Base-by-base conservation (phyloP, 768 basidiomycete species). In the Grammothele lineata region DNA sequence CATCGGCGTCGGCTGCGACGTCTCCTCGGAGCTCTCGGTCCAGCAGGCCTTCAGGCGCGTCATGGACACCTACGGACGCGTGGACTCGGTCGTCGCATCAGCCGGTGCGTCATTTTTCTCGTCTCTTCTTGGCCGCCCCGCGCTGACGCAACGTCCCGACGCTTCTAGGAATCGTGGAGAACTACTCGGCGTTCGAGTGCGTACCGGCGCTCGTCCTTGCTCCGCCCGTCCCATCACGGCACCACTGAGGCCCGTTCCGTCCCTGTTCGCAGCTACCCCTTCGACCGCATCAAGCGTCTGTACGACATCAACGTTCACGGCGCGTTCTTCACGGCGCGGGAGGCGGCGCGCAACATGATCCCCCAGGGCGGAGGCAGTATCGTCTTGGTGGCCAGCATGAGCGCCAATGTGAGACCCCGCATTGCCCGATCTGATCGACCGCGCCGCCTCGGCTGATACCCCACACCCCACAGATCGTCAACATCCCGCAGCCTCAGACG, bases 291-390 rank as follows among this genome's bases (percentile, higher is more conserved):
- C 58, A 85, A 84, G 64, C 79, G 81, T 45, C 70, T 98, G 45
- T 89, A 86, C 62, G 91, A 92, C 59, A 81, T 97, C 72, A 97
- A 97, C 60, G 88, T 97, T 35, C 90, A 96, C 63, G 94, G 93
- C 45, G 81, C 83, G 12, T 94, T 90, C 71, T 95, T 86, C 70
- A 95, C 92, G n/a, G 95, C 95, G 9, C 84, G 95, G 22, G 93
- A 97, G 66, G 94, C 89, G 2, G 94, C 93, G 37, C 84, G 85
- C 55, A 74, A 80, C 67, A 97, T 97, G 95, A 87, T 94, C 51
- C 80, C 84, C 8, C 73, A 77, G 42, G 81, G 85, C 15, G 77
- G 77, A 30, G 91, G 92, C 0, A 85, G 83, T 46, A 88, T 97
- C 59, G 79, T 91, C 46, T 75, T 98, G 45, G 80, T 98, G 47